A percentile compares a stretch with the other conserved stretches of the same genome.
Evolutionary conservation across 208 protist genomes (phyloP).

Genomic region (Trypanosoma scelopori): DNA sequence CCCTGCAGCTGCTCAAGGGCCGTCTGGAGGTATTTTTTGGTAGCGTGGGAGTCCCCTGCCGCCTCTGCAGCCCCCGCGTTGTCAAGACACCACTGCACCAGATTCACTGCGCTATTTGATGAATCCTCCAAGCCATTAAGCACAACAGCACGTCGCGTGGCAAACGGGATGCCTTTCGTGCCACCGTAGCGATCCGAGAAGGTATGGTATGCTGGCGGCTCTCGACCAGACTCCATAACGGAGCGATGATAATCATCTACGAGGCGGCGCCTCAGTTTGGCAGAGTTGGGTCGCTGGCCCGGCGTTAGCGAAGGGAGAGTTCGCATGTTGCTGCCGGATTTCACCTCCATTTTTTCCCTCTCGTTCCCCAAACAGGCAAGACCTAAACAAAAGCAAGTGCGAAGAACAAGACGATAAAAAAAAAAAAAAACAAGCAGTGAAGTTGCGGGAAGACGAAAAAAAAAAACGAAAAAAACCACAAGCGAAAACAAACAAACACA

Average conservation of each 20-base stretch:
- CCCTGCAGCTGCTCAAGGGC: slow-evolving; percentile 73
- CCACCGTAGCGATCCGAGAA: slow-evolving; percentile 76
- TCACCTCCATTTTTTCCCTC: slow-evolving; percentile 4
- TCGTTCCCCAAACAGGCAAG: background rate
- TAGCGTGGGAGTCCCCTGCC: slow-evolving; percentile 39
- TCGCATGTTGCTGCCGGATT: background rate
- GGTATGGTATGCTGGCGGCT: slow-evolving; percentile 75
- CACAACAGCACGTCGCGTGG: slow-evolving; percentile 35
- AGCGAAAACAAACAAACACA: background rate
- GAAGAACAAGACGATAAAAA: slow-evolving; percentile 13
- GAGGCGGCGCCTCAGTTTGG: slow-evolving; percentile 34
- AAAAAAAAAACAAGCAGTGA: background rate
- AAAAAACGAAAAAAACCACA: slow-evolving; percentile 1
- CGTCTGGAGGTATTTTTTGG: slow-evolving; percentile 44
- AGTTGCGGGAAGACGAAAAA: background rate
- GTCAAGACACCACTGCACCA: slow-evolving; percentile 46
- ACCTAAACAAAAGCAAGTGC: background rate
- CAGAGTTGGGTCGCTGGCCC: background rate
- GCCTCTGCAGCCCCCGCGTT: slow-evolving; percentile 36
- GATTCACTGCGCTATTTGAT: background rate
- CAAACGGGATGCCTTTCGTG: slow-evolving; percentile 56
- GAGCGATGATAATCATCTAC: slow-evolving; percentile 82
- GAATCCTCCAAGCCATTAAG: background rate
- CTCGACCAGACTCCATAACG: slow-evolving; percentile 44
- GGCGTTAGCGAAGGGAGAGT: background rate